phyloP scores from a whole-genome alignment of 2,329 filamentous ascomycete species.

The Aspergillus neotritici region DNA sequence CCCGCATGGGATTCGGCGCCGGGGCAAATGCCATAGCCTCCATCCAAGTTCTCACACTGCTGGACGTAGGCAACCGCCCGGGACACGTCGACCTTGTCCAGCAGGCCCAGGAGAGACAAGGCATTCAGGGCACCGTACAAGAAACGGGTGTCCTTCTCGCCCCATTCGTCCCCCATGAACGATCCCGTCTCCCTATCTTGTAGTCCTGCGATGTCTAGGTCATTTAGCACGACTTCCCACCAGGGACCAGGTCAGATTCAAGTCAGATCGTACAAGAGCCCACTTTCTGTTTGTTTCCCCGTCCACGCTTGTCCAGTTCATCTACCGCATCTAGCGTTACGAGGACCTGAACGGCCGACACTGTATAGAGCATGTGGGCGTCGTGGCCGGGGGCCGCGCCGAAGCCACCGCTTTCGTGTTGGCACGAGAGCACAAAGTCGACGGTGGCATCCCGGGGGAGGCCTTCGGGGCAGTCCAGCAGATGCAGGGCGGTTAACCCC shows the following conservation, averaged over 20 bases:
- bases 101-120: constrained; percentile 71
- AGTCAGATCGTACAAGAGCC: constrained; percentile 70
- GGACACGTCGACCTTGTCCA: constrained; percentile 69
- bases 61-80: constrained; percentile 75
- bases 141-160: constrained; percentile 91
- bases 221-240: constrained; percentile 14
- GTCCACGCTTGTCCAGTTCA: constrained; percentile 67
- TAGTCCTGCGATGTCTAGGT: constrained; percentile 66
- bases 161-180: constrained; percentile 93
- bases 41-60: constrained; percentile 87
- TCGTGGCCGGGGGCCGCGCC: constrained; percentile 92
- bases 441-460: constrained; percentile 76
- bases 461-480: constrained; percentile 74
- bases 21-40: constrained; percentile 82
- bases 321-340: constrained; percentile 78
- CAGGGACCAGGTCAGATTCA: constrained; percentile 11
- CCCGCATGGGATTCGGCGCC: constrained; percentile 92
- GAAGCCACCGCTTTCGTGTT: constrained; percentile 83
- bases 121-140: constrained; percentile 86
- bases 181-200: constrained; percentile 78
- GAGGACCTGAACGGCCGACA: constrained; percentile 90
- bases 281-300: constrained; percentile 63
- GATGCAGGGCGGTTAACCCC: constrained; percentile 82
- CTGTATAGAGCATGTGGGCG: constrained; percentile 91
- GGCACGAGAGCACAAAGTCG: constrained; percentile 91